These are phyloP conservation scores for Hylodesmum podocarpum DNA, from an alignment of 306 rosid species.

Conservation along the genomic window DNA sequence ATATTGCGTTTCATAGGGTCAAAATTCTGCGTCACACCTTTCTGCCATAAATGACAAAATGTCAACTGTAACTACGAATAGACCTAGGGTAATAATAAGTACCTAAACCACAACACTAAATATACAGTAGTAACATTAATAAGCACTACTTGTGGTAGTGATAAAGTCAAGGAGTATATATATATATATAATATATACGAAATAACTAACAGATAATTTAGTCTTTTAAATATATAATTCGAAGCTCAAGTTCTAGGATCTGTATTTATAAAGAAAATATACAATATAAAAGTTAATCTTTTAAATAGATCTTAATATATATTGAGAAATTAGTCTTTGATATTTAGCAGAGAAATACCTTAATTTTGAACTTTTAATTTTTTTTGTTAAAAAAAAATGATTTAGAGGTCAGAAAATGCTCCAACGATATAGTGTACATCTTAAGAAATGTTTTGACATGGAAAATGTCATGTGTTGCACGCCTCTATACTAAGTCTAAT, in stretches of 20 bases:
- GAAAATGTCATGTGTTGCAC: not conserved
- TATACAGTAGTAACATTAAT: not conserved
- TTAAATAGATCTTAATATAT: too few species aligned
- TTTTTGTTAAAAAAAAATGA: not conserved
- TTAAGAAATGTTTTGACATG: not conserved
- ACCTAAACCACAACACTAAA: not conserved
- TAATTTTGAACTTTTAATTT: too few species aligned
- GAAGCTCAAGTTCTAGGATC: too few species aligned
- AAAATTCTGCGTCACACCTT: not conserved
- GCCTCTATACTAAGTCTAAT: constrained; percentile 8
- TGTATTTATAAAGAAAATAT: too few species aligned
- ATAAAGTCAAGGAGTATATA: not conserved
- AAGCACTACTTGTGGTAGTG: not conserved
- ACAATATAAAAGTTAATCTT: too few species aligned
- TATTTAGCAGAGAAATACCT: too few species aligned
- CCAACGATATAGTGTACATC: not conserved
- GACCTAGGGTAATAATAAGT: not conserved
- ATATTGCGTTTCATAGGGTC: not conserved
- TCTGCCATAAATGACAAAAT: not conserved
- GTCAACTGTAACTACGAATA: not conserved
- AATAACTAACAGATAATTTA: too few species aligned
- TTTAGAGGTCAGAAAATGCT: not conserved
- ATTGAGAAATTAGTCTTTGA: too few species aligned
- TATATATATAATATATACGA: too few species aligned
- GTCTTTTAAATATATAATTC: too few species aligned